Base-by-base conservation (phyloP, 345 rosid genomes). In the Punica granatum region DNA sequence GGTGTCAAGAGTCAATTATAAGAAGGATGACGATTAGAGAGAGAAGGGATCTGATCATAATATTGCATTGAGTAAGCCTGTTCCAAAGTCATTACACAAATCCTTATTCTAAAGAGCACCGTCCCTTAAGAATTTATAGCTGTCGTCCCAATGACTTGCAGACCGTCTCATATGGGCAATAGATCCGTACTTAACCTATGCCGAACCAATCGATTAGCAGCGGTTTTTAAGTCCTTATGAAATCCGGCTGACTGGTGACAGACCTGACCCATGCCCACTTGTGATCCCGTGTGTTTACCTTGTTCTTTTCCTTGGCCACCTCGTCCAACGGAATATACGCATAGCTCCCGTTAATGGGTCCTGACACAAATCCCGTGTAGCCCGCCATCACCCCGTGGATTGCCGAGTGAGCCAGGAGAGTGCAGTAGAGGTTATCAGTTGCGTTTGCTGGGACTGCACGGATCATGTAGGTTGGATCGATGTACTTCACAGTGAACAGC, bases 201-300 rank as follows among this genome's bases (percentile, higher is more conserved):
- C 16, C 15, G 14, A 14, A 15, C 48, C 1, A 14, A 43, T 18
- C 13, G 18, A 5, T 1, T 43, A 1, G 18, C 48, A 43, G 48
- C 18, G 18, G 48, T 11, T 30, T 23, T 54, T 49, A 77, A 56
- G 34, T 34, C 69, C 51, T 68, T 49, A 60, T 72, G 77, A 93
- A 93, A 77, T 87, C 96, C 18, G 97, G 97, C 72, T 90, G 98
- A 67, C 78, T 90, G 67, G 87, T 90, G 32, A 89, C 85, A 16
- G 94, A 87, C 70, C 91, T 87, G 28, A 93, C 88, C 96, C 97
- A 90, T 1, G 96, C 96, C 97, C 98, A 90, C 76, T 87, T 88
- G 69, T 85, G 98, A 69, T 88, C 96, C 67, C 62, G 78, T 0
- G 84, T 71, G 66, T 88, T 70, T 34, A 90, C 96, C 81, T 71